A percentile compares a stretch with the other conserved stretches of the same genome.
These are phyloP conservation scores for Lobosporangium transversale DNA, from an alignment of 192 early-diverging fungal species.

Conservation along the genomic window DNA sequence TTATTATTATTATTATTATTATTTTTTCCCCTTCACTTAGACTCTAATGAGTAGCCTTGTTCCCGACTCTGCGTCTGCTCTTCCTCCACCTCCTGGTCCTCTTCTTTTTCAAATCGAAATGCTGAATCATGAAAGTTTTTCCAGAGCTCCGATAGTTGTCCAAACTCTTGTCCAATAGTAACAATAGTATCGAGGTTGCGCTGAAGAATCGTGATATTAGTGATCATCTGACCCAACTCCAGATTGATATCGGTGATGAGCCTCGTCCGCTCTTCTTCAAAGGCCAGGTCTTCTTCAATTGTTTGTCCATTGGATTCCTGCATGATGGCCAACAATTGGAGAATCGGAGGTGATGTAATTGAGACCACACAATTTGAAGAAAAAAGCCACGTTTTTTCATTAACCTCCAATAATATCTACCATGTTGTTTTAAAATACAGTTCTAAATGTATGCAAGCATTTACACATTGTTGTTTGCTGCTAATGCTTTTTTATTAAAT, in stretches of 20 bases:
- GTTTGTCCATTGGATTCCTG: slow-evolving; percentile 1
- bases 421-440: no score
- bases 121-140: slow-evolving; percentile 54
- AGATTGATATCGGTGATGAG: slow-evolving; percentile 35
- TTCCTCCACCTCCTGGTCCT: slow-evolving; percentile 3
- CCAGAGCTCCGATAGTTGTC: slow-evolving; percentile 60
- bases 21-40: no score
- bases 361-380: no score
- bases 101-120: slow-evolving; percentile 26
- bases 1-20: no score
- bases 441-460: no score
- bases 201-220: slow-evolving; percentile 58
- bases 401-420: no score
- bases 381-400: no score
- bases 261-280: slow-evolving; percentile 24
- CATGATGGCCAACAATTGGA: slow-evolving; percentile 14
- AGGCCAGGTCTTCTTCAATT: neutral
- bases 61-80: no score
- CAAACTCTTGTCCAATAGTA: slow-evolving; percentile 64
- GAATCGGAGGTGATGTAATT: no score
- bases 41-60: no score
- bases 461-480: no score
- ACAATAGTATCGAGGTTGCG: slow-evolving; percentile 63
- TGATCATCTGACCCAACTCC: slow-evolving; percentile 57
- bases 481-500: no score